Evolutionary conservation across 2,329 filamentous ascomycete species (phyloP), one percentile per base, ranked within the genome.

Genomic region (Colletotrichum abscissum): DNA sequence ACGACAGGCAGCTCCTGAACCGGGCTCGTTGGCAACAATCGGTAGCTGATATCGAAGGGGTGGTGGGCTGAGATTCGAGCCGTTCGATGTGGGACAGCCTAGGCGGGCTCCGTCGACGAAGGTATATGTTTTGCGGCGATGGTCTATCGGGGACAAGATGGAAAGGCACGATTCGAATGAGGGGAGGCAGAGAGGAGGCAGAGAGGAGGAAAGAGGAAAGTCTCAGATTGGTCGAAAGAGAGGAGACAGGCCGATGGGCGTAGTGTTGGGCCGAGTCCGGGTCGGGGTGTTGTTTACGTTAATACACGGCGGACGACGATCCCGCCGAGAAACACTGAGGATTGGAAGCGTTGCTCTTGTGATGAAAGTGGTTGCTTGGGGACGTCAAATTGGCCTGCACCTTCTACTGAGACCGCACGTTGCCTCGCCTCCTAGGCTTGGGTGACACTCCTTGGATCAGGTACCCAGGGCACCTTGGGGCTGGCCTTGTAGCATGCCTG

Each of bases 241-340:
- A 42, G 38, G 38, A 42, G 38, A 42, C 38, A 42, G 14, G 38
- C 38, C 33, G 24, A 46, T 52, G 33, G 55, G 55, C 33, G 62
- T 62, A 56, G 46, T 57, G 63, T 62, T 35, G 22, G 33, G 56
- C 14, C 12, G 46, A 49, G 49, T 71, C 42, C 12, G 35, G 35
- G 49, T 11, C 22, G 46, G 52, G 33, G 38, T 67, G 22, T 49
- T 71, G 69, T 67, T 67, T 71, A 70, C 52, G 57, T 33, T 67
- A 19, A 54, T 55, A 54, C n/a, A n/a, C 38, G 22, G 52, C 16
- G 35, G 33, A 26, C 52, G 52, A 63, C 30, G 52, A 28, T 33
- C 54, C 35, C 19, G 26, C 19, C 35, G 33, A 35, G 54, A 35
- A 33, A 33, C 19, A 49, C 26, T 49, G 42, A 22, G 42, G 19